Conservation (phyloP, 2,329 filamentous ascomycete species). For the Ophidiomyces ophidiicola region DNA sequence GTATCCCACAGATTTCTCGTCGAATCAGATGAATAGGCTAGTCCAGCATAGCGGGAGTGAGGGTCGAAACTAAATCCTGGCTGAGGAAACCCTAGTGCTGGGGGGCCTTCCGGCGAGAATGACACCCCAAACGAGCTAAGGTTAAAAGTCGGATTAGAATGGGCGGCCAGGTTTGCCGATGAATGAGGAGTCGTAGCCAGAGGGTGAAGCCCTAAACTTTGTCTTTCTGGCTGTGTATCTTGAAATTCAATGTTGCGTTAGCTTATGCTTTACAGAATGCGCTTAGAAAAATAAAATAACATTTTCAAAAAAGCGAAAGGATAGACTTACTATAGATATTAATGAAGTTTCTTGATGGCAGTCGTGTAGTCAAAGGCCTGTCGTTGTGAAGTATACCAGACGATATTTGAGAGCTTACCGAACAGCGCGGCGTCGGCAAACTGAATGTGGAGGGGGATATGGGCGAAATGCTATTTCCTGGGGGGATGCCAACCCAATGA, state of each 20-base stretch:
- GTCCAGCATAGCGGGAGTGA: background rate
- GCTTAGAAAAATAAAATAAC: background rate
- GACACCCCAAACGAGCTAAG: conserved; percentile 22
- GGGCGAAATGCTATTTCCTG: background rate
- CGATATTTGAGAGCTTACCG: background rate
- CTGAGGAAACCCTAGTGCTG: conserved; percentile 18
- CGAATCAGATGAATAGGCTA: conserved; percentile 1
- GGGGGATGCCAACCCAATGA: background rate
- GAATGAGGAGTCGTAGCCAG: conserved; percentile 23
- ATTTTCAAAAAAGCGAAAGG: background rate
- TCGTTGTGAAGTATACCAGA: background rate
- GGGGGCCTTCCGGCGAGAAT: conserved; percentile 25
- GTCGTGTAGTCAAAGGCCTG: background rate
- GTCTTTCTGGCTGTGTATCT: conserved; percentile 15
- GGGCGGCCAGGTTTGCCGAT: conserved; percentile 26
- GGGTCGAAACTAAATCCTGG: background rate
- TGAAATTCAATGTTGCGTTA: background rate
- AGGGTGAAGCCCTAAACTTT: conserved; percentile 19
- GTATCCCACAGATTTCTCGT: conserved; percentile 6
- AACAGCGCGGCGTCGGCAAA: background rate
- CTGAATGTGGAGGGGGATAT: background rate
- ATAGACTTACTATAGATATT: conserved; percentile 1
- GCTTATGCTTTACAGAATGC: background rate
- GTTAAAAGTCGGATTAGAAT: conserved; percentile 21
- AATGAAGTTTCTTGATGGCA: background rate